phyloP scores from a whole-genome alignment of 2,329 filamentous ascomycete genomes.

The Monosporascus sp. region DNA sequence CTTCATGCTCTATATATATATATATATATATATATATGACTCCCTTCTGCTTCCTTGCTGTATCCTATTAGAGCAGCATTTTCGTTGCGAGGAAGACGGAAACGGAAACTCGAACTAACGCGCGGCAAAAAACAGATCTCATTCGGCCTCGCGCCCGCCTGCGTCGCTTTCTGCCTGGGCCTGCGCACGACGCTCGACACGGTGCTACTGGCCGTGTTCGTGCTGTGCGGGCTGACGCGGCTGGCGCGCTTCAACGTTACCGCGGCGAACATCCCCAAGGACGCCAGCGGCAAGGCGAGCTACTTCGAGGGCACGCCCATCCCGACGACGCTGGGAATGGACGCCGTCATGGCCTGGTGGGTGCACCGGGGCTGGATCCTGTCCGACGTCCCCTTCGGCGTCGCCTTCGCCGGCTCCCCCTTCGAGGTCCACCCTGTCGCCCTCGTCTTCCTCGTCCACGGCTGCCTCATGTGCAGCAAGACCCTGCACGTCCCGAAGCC shows the following conservation, averaged over 20 bases:
- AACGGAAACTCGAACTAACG: not conserved
- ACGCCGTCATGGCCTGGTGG: conserved; percentile 85
- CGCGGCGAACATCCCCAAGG: conserved; percentile 82
- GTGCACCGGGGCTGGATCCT: conserved; percentile 74
- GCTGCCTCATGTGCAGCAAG: conserved; percentile 92
- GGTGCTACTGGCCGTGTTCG: conserved; percentile 75
- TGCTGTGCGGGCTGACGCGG: conserved; percentile 88
- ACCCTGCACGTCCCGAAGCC: conserved; percentile 92
- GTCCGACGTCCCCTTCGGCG: conserved; percentile 71
- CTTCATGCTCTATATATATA: no score
- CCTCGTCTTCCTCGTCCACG: conserved; percentile 78
- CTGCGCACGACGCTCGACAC: conserved; percentile 82
- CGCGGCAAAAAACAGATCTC: conserved; percentile 61
- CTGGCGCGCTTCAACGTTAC: conserved; percentile 98
- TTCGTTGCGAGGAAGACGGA: no score
- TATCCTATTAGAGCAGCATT: not conserved
- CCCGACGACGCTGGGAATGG: conserved; percentile 79
- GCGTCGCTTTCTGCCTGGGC: conserved; percentile 82
- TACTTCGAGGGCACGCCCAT: conserved; percentile 98
- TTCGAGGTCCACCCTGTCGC: conserved; percentile 84
- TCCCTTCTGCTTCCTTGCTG: not conserved
- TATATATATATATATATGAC: not conserved
- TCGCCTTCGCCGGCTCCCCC: conserved; percentile 58
- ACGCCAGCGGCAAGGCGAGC: conserved; percentile 81
- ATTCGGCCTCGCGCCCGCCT: conserved; percentile 86